phyloP scores from a whole-genome alignment of 2,329 filamentous ascomycete genomes.

The Trichoderma sp. region DNA sequence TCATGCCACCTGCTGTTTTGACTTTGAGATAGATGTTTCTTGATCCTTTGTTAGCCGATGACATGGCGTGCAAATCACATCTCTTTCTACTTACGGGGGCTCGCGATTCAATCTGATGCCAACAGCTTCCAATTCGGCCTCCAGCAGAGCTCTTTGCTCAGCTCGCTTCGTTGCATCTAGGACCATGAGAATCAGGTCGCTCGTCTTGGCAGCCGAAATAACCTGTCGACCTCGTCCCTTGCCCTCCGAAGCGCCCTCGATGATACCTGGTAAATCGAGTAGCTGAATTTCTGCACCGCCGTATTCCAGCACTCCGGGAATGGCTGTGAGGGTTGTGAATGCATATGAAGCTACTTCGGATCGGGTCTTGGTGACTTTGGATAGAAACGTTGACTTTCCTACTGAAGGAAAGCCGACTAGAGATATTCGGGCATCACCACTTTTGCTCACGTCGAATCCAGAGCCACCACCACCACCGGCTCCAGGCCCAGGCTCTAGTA shows the following conservation, averaged over 20 bases:
- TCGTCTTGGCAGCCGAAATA: slow-evolving; percentile 97
- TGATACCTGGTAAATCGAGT: slow-evolving; percentile 95
- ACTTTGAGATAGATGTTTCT: slow-evolving; percentile 96
- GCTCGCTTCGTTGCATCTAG: slow-evolving; percentile 95
- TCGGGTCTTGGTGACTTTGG: slow-evolving; percentile 96
- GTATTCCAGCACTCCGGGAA: slow-evolving; percentile 95
- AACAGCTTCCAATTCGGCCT: slow-evolving; percentile 90
- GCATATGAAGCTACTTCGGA: slow-evolving; percentile 95
- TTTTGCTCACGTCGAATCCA: slow-evolving; percentile 94
- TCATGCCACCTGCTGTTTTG: slow-evolving; percentile 97
- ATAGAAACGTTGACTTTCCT: slow-evolving; percentile 97
- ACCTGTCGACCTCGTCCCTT: slow-evolving; percentile 95
- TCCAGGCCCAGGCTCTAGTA: slow-evolving; percentile 84
- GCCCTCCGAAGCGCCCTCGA: slow-evolving; percentile 92
- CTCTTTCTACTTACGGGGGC: slow-evolving; percentile 64
- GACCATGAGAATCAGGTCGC: slow-evolving; percentile 94
- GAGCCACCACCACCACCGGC: slow-evolving; percentile 73
- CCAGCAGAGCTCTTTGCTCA: slow-evolving; percentile 84
- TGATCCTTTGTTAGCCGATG: slow-evolving; percentile 21
- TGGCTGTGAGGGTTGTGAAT: slow-evolving; percentile 96
- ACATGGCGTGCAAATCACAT: neutral
- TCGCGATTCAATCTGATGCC: slow-evolving; percentile 90
- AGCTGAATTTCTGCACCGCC: slow-evolving; percentile 97
- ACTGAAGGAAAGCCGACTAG: slow-evolving; percentile 98
- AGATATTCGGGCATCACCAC: slow-evolving; percentile 92